Evolutionary conservation across 331 rosid species (phyloP).

Genomic region (Dryas integrifolia): DNA sequence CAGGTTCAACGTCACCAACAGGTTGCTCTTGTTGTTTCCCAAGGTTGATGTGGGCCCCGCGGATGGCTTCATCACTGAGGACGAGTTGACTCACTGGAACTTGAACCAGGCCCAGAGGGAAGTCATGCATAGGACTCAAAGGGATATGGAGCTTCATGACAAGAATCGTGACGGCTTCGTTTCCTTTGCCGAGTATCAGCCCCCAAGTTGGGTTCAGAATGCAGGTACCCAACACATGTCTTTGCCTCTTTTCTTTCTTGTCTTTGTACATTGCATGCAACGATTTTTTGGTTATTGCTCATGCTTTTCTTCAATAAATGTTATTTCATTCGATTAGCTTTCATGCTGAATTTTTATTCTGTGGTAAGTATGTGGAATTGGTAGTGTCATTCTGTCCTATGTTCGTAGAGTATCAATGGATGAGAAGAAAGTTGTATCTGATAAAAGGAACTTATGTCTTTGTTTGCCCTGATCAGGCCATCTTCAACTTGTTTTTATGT

Average conservation of each 20-base stretch:
- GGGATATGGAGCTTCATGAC: conserved; percentile 92
- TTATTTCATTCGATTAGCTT: neutral
- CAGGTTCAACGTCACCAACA: conserved; percentile 68
- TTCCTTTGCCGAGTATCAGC: conserved; percentile 86
- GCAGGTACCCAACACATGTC: conserved; percentile 39
- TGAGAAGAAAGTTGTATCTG: neutral
- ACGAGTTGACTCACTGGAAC: conserved; percentile 85
- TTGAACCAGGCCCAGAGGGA: conserved; percentile 64
- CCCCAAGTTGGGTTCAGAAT: conserved; percentile 77
- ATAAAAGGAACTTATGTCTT: neutral
- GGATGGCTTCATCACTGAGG: conserved; percentile 55
- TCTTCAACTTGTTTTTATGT: neutral
- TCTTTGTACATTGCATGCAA: neutral
- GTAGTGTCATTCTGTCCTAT: neutral
- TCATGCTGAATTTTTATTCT: neutral
- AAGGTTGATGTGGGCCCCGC: conserved; percentile 66
- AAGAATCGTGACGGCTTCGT: conserved; percentile 70
- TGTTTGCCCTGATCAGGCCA: neutral
- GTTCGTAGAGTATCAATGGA: neutral
- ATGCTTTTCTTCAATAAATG: neutral
- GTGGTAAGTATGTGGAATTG: neutral
- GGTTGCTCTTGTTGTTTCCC: conserved; percentile 68
- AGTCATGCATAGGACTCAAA: conserved; percentile 61
- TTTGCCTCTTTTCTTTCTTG: neutral
- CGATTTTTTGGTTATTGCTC: neutral